Base-by-base conservation (phyloP, 2,329 filamentous ascomycete species). In the Hyphodiscus sp. region DNA sequence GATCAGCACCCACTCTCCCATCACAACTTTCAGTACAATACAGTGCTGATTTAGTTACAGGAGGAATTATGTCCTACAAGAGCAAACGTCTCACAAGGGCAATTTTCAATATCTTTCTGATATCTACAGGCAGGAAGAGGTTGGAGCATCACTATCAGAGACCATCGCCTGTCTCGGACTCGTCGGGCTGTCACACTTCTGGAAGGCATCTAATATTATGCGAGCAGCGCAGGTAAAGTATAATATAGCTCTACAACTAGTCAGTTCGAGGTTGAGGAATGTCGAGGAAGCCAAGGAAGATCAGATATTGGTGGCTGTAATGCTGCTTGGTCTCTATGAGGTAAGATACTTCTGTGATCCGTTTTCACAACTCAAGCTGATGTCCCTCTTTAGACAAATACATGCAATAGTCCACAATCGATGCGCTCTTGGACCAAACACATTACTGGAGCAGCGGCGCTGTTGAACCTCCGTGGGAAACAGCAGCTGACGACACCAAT, bases 381-480 rank as follows among this genome's bases (percentile, higher is more conserved):
- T 18, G 1, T 41, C 2, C n/a, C 20, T 13, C 16, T 20, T 15
- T 26, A 64, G 63, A 61, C 58, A 42, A 65, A 63, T 45, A 63
- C 59, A 4, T 63, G 60, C 41, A 54, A 52, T 16, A 57, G 53
- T 29, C 56, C 53, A 10, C 70, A 73, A 50, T 78, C 76, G 0
- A 72, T 79, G 64, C 67, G 70, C 41, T 74, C 76, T 2, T 81
- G 78, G 74, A 74, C 77, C 49, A 70, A 77, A 52, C 78, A 81
- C 59, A 72, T 80, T 44, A 75, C 73, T 44, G 78, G 78, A 5
- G 78, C 78, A 2, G 71, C 73, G 2, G 71, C 73, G 2, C 67
- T 81, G 18, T 73, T 77, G 13, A 70, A 69, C 49, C 68, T 80
- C 59, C 73, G 77, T 46, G 78, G 78, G 20, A 64, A 70, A 13